These are phyloP conservation scores for Trichophyton benhamiae DNA, from an alignment of 2,329 filamentous ascomycete species.

Conservation along the genomic window DNA sequence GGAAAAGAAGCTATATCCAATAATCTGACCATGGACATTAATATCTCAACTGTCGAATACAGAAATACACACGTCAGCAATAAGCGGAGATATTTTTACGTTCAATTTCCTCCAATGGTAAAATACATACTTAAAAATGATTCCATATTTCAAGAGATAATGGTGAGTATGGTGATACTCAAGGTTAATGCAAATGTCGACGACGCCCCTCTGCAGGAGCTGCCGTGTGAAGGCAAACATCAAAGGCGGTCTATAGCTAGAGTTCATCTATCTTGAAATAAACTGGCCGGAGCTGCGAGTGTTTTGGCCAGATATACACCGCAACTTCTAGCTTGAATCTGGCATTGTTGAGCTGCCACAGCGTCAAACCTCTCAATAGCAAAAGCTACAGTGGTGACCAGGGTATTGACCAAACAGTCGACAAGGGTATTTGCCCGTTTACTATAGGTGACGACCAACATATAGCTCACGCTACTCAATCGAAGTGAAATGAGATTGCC, in stretches of 20 bases:
- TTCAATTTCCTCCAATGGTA: too few species aligned
- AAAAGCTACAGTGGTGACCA: not conserved
- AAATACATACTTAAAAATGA: too few species aligned
- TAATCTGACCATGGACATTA: too few species aligned
- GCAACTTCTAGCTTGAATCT: not conserved
- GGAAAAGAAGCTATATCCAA: too few species aligned
- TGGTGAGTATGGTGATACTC: too few species aligned
- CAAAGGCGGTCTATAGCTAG: not conserved
- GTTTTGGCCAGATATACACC: not conserved
- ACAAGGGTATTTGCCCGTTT: not conserved
- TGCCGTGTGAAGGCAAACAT: not conserved
- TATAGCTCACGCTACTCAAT: not conserved
- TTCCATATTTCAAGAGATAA: too few species aligned
- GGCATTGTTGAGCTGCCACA: not conserved
- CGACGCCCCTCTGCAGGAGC: too few species aligned
- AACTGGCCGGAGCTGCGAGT: not conserved
- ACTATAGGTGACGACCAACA: not conserved
- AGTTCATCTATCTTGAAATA: not conserved
- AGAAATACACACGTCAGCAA: too few species aligned
- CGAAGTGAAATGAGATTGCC: not conserved
- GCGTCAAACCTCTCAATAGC: not conserved
- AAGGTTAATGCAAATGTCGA: too few species aligned
- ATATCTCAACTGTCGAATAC: too few species aligned
- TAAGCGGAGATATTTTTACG: too few species aligned
- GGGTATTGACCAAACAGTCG: not conserved